These are phyloP conservation scores for Lachnellula arida DNA, from an alignment of 2,329 filamentous ascomycete species.

Conservation along the genomic window DNA sequence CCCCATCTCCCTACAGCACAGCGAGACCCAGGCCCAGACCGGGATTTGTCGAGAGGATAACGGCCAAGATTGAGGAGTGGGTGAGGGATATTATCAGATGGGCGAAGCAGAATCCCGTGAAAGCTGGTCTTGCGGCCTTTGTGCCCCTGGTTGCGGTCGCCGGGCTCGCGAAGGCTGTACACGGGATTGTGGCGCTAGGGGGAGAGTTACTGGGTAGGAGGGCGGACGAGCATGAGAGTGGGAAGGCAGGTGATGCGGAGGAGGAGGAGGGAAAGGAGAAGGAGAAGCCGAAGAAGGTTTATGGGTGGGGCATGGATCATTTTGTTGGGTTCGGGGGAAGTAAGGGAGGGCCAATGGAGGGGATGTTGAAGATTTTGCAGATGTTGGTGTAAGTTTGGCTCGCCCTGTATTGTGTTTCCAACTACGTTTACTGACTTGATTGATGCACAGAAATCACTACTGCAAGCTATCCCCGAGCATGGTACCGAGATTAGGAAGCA, in stretches of 20 bases:
- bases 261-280: neutral
- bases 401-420: neutral
- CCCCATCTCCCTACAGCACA: constrained; percentile 23
- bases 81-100: constrained; percentile 15
- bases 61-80: constrained; percentile 18
- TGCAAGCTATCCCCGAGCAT: constrained; percentile 25
- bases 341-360: constrained; percentile 25
- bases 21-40: constrained; percentile 24
- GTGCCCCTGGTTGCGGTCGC: constrained; percentile 21
- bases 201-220: constrained; percentile 3
- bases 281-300: constrained; percentile 11
- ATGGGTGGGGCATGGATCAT: constrained; percentile 22
- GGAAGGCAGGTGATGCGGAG: constrained; percentile 1
- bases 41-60: constrained; percentile 20
- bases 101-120: constrained; percentile 23
- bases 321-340: constrained; percentile 25
- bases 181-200: constrained; percentile 6
- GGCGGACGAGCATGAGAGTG: constrained; percentile 10
- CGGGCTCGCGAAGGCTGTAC: constrained; percentile 7
- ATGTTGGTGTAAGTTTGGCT: constrained; percentile 25
- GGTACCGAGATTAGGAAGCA: constrained; percentile 20
- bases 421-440: neutral
- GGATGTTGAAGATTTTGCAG: constrained; percentile 28
- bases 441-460: constrained; percentile 24
- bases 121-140: constrained; percentile 20